Evolutionary conservation across 2,329 filamentous ascomycete genomes (phyloP), one percentile per base, ranked within the genome.

Genomic region (Xylariaceae sp.): DNA sequence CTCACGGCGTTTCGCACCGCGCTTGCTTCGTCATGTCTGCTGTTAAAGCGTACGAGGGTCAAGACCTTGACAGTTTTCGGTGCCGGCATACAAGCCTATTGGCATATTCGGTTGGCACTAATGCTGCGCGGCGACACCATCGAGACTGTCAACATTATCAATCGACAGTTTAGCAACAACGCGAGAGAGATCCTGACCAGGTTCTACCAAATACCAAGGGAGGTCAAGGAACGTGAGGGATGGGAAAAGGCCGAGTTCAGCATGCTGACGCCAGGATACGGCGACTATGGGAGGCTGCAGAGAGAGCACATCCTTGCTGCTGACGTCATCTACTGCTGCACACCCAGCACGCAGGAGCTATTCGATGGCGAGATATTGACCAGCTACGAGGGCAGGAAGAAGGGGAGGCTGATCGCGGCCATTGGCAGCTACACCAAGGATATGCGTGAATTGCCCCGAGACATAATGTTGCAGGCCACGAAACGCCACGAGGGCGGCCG

Each of bases 321-420:
- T 0, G 86, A 92, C 53, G 83, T 85, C 8, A 84, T 97, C 26
- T 92, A 94, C 65, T 90, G 87, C 65, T 94, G 87, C 50, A 95
- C 88, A 2, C 87, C 89, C 0, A 83, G 81, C 1, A 74, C 71
- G 0, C 68, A 74, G 23, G 84, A 85, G 1, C 67, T 96, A 1
- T 97, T 96, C 56, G 84, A 89, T 36, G 70, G 68, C 8, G 60
- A 72, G 9, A 80, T 85, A 44, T 69, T 96, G 35, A 94, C 85
- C 0, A 83, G 74, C 40, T 71, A 75, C 5, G 81, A 85, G 50
- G 84, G 80, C 0, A 65, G 83, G 19, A 76, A 73, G 49, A 86
- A 85, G 57, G 83, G 83, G 2, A 64, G 85, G 17, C 71, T 89
- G 50, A 76, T 90, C 36, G 73, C 85, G 1, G 83, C 83, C 0